Evolutionary conservation across 352 stramenopile genomes (phyloP).

Genomic region (Plasmopara viticola): DNA sequence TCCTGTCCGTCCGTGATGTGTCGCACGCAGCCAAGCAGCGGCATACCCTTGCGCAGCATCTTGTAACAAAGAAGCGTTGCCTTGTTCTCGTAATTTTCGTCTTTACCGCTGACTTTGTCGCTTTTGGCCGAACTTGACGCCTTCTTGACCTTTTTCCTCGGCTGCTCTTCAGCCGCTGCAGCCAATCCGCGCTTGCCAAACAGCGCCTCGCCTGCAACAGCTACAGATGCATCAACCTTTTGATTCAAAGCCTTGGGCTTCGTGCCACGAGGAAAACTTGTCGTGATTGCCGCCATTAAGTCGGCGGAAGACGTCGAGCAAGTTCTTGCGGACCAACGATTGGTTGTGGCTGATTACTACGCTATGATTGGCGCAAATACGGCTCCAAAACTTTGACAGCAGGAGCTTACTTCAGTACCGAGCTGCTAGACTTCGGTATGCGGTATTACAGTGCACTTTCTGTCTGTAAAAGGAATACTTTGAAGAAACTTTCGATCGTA

Average conservation of each 20-base stretch:
- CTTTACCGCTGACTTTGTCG: slow-evolving; percentile 3
- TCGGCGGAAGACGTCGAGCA: not conserved
- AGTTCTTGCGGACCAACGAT: no score
- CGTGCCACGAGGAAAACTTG: slow-evolving; percentile 71
- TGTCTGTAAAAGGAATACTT: no score
- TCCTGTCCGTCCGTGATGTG: slow-evolving; percentile 81
- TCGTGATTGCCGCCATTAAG: slow-evolving; percentile 23
- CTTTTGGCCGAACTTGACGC: slow-evolving; percentile 2
- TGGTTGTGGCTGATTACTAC: no score
- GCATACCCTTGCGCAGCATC: slow-evolving; percentile 51
- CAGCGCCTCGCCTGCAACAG: slow-evolving; percentile 31
- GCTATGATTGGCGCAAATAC: no score
- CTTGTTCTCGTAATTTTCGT: slow-evolving; percentile 30
- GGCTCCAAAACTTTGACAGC: no score
- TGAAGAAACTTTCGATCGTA: no score
- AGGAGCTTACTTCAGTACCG: no score
- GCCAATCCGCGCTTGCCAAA: slow-evolving; percentile 75
- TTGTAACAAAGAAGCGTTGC: slow-evolving; percentile 62
- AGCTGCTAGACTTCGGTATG: no score
- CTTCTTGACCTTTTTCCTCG: slow-evolving; percentile 27
- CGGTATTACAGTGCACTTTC: no score
- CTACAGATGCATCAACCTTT: slow-evolving; percentile 26
- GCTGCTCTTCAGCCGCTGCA: slow-evolving; percentile 18
- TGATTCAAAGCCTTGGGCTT: slow-evolving; percentile 33
- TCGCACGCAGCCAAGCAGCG: slow-evolving; percentile 85